Percentiles rank a stretch among this genome's conserved stretches.
Evolutionary conservation across 2,329 filamentous ascomycete species (phyloP).

Genomic region (Colletotrichum navitas): DNA sequence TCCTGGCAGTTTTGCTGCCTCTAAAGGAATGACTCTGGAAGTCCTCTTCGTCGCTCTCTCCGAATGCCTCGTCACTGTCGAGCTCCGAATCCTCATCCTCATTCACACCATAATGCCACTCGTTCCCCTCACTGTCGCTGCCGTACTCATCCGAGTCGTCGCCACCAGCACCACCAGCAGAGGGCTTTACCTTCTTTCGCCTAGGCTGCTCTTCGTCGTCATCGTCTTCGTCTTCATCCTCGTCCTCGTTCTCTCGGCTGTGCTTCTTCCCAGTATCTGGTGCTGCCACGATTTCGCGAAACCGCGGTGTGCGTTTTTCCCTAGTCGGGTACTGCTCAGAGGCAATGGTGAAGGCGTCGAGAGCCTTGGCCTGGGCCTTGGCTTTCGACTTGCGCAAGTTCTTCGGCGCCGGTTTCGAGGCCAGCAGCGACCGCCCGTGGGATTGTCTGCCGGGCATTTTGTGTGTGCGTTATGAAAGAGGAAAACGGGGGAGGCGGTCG

Average conservation of each 20-base stretch:
- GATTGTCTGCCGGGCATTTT: conserved; percentile 70
- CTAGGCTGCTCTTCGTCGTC: conserved; percentile 63
- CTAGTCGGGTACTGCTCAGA: conserved; percentile 63
- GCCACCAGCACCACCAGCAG: conserved; percentile 59
- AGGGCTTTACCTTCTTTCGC: conserved; percentile 58
- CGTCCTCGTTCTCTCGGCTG: conserved; percentile 42
- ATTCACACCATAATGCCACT: conserved; percentile 80
- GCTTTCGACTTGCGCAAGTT: conserved; percentile 60
- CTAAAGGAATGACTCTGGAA: conserved; percentile 79
- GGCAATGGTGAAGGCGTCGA: conserved; percentile 70
- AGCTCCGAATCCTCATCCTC: conserved; percentile 74
- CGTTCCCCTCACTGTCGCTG: conserved; percentile 87
- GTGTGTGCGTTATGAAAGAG: not conserved
- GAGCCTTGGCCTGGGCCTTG: conserved; percentile 61
- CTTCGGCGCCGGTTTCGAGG: conserved; percentile 52
- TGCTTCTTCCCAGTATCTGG: conserved; percentile 47
- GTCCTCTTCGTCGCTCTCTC: conserved; percentile 86
- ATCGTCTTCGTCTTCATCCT: conserved; percentile 54
- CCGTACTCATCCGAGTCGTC: conserved; percentile 77
- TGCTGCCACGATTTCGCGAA: conserved; percentile 62
- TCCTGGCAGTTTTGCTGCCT: conserved; percentile 58
- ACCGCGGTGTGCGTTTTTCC: conserved; percentile 62
- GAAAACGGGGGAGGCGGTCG: not conserved
- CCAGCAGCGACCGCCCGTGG: conserved; percentile 66
- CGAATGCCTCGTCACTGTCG: conserved; percentile 84